A percentile compares a stretch with the other conserved stretches of the same genome.
Conservation (phyloP, 768 basidiomycete species). For the Piloderma croceum region DNA sequence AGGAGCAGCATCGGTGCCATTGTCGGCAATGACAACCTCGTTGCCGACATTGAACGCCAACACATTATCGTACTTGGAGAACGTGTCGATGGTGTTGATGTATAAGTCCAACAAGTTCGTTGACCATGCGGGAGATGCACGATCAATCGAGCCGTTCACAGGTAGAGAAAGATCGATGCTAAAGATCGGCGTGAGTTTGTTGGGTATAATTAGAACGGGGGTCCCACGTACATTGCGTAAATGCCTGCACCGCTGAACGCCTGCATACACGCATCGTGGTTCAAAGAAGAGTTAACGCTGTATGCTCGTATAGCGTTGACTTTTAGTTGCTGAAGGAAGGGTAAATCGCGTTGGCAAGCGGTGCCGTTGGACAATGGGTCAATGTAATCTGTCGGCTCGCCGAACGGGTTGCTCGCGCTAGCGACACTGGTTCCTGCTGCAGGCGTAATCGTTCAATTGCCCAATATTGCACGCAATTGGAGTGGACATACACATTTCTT, state of each 20-base stretch:
- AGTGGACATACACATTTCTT: neutral
- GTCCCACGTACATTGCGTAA: conserved; percentile 70
- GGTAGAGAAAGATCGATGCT: conserved; percentile 87
- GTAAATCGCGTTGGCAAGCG: conserved; percentile 74
- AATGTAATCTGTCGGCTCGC: conserved; percentile 44
- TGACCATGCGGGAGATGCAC: conserved; percentile 67
- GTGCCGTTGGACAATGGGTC: conserved; percentile 29
- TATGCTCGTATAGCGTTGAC: conserved; percentile 85
- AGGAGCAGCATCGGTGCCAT: conserved; percentile 58
- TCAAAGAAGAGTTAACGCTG: conserved; percentile 73
- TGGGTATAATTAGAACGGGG: neutral
- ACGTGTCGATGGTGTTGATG: conserved; percentile 68
- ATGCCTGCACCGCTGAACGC: conserved; percentile 74
- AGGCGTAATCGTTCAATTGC: conserved; percentile 3
- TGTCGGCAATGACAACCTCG: conserved; percentile 57
- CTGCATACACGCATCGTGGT: conserved; percentile 86
- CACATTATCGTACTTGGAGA: conserved; percentile 84
- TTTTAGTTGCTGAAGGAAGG: conserved; percentile 66
- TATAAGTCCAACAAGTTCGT: conserved; percentile 79
- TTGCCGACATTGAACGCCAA: conserved; percentile 89
- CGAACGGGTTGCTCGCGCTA: conserved; percentile 11
- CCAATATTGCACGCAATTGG: conserved; percentile 30
- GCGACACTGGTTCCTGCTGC: conserved; percentile 5
- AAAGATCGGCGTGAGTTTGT: conserved; percentile 4
- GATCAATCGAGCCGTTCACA: conserved; percentile 79